Evolutionary conservation across 495 filamentous ascomycete genomes (phyloP).

Genomic region (Halenospora varia): DNA sequence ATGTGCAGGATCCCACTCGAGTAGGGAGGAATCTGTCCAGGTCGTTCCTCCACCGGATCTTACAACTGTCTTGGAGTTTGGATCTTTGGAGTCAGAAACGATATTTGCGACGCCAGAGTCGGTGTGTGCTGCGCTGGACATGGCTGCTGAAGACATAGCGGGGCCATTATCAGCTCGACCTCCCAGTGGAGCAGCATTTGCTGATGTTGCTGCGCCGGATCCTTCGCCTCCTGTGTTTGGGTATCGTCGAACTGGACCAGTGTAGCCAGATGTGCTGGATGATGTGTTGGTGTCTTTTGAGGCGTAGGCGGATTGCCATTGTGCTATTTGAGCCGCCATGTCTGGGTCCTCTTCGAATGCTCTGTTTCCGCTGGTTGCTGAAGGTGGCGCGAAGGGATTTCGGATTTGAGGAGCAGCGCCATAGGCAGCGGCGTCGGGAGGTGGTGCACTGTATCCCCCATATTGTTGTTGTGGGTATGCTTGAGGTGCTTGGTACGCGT

Average conservation of each 20-base stretch:
- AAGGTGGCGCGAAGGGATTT: conserved; percentile 74
- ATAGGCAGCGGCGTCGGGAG: conserved; percentile 30
- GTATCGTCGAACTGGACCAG: conserved; percentile 16
- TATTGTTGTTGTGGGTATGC: conserved; percentile 24
- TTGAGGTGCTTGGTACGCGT: conserved; percentile 21
- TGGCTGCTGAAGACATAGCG: conserved; percentile 30
- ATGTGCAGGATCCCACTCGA: conserved; percentile 96
- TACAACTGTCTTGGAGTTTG: conserved; percentile 67
- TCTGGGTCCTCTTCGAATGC: conserved; percentile 64
- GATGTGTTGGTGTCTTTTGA: conserved; percentile 38
- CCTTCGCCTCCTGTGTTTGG: conserved; percentile 16
- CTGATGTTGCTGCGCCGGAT: conserved; percentile 30
- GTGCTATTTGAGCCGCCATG: conserved; percentile 87
- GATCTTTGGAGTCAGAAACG: conserved; percentile 34
- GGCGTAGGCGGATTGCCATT: conserved; percentile 93
- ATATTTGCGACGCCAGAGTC: conserved; percentile 42
- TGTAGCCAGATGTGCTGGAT: conserved; percentile 28
- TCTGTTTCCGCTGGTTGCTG: conserved; percentile 39
- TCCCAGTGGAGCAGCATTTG: conserved; percentile 44
- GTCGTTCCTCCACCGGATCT: conserved; percentile 84
- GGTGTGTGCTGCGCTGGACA: conserved; percentile 34
- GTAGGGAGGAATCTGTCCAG: conserved; percentile 79
- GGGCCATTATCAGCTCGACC: conserved; percentile 24
- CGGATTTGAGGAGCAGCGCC: conserved; percentile 53
- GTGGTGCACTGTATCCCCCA: conserved; percentile 33